Conservation (phyloP, 176 grass and related monocot species). For the Phragmites australis region DNA sequence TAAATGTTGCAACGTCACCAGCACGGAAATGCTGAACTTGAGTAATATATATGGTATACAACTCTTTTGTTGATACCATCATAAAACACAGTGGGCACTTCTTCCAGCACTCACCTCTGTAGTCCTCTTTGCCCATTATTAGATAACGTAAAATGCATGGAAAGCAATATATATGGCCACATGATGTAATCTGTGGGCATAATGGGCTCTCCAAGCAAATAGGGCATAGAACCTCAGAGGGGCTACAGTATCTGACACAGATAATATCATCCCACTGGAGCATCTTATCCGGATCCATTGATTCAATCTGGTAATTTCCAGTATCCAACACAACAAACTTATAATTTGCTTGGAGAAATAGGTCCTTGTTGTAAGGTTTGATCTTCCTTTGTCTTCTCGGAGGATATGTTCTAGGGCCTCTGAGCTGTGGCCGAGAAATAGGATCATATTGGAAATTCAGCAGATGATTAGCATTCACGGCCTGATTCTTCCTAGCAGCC, state of each 20-base stretch:
- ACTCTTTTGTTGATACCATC: constrained; percentile 88
- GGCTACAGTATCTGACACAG: constrained; percentile 70
- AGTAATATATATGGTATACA: constrained; percentile 77
- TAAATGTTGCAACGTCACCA: constrained; percentile 72
- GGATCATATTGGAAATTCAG: constrained; percentile 98
- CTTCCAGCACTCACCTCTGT: constrained; percentile 74
- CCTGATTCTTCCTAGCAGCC: constrained; percentile 68
- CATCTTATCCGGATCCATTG: constrained; percentile 97
- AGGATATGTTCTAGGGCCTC: constrained; percentile 61
- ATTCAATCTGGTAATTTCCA: constrained; percentile 65
- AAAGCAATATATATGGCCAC: constrained; percentile 98
- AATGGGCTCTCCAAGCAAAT: constrained; percentile 91
- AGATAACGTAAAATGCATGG: constrained; percentile 91
- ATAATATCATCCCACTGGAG: constrained; percentile 94
- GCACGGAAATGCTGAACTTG: constrained; percentile 73
- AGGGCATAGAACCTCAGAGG: constrained; percentile 68
- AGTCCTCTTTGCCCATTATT: constrained; percentile 67
- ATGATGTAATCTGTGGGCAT: constrained; percentile 94
- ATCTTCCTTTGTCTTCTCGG: constrained; percentile 84
- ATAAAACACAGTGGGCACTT: constrained; percentile 95
- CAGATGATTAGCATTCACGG: constrained; percentile 84
- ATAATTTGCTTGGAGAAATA: constrained; percentile 99
- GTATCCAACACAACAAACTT: constrained; percentile 89
- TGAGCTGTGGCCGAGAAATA: constrained; percentile 67
- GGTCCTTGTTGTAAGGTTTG: constrained; percentile 95